A percentile compares a stretch with the other conserved stretches of the same genome.
phyloP scores from a whole-genome alignment of 192 early-diverging fungal genomes.

The Linnemannia elongata region DNA sequence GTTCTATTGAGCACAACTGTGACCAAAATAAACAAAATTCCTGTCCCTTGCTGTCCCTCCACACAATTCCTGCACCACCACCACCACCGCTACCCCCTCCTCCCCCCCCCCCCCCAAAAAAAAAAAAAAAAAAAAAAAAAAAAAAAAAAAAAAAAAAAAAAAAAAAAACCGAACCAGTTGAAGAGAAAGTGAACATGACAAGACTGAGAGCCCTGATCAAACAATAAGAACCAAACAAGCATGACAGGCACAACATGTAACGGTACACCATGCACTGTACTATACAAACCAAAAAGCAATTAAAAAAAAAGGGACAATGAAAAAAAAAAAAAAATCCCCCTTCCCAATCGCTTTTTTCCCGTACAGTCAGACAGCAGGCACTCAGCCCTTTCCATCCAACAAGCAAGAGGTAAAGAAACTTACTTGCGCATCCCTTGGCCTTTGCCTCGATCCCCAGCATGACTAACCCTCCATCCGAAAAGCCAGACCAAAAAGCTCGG shows the following conservation, averaged over 20 bases:
- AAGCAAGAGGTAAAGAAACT: not conserved
- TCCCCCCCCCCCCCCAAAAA: too few species aligned
- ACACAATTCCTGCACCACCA: too few species aligned
- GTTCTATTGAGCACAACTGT: too few species aligned
- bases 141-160: too few species aligned
- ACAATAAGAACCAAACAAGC: not conserved
- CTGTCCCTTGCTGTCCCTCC: too few species aligned
- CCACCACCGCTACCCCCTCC: too few species aligned
- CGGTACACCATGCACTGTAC: not conserved
- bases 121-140: too few species aligned
- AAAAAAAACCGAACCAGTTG: too few species aligned
- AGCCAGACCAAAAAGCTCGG: slow-evolving; percentile 22
- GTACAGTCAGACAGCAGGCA: not conserved
- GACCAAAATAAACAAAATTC: too few species aligned
- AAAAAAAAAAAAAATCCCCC: too few species aligned
- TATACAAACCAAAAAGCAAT: not conserved
- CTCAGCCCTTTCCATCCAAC: too few species aligned
- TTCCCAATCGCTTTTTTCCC: not conserved
- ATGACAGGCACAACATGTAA: not conserved
- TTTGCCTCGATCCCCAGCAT: slow-evolving; percentile 24
- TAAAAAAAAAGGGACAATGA: too few species aligned
- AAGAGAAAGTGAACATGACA: not conserved
- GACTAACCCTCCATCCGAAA: slow-evolving; percentile 24
- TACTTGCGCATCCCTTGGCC: slow-evolving; percentile 42
- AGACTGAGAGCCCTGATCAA: not conserved